A percentile compares a stretch with the other conserved stretches of the same genome.
Conservation (phyloP, 2,329 filamentous ascomycete species). For the Talaromyces atroroseus region DNA sequence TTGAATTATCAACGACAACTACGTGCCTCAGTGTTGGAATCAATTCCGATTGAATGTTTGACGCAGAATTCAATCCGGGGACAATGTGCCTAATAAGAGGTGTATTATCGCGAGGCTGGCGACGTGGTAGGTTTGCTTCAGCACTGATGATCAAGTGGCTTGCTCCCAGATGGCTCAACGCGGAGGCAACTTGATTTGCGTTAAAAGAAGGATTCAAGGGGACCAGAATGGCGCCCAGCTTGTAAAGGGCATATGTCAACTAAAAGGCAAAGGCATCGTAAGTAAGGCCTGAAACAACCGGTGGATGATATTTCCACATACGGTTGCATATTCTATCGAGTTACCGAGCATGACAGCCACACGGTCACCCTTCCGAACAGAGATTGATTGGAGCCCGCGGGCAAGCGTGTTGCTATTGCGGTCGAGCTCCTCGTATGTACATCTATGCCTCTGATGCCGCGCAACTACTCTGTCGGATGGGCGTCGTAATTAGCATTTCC, state of each 20-base stretch:
- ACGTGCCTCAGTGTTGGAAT: constrained; percentile 67
- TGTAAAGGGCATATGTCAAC: constrained; percentile 80
- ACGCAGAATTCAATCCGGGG: constrained; percentile 38
- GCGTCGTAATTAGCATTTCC: background rate
- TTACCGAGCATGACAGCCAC: constrained; percentile 87
- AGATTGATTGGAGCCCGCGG: constrained; percentile 60
- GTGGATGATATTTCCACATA: constrained; percentile 34
- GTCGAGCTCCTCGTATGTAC: constrained; percentile 75
- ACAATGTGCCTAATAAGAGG: constrained; percentile 52
- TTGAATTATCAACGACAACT: constrained; percentile 73
- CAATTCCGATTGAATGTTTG: constrained; percentile 46
- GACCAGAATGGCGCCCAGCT: constrained; percentile 84
- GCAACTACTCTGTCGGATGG: constrained; percentile 47
- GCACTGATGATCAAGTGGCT: constrained; percentile 76
- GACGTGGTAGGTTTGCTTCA: constrained; percentile 74
- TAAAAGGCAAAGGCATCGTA: constrained; percentile 18
- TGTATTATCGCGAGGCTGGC: constrained; percentile 56
- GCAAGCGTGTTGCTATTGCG: constrained; percentile 70
- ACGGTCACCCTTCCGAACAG: constrained; percentile 74
- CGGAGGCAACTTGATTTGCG: constrained; percentile 67
- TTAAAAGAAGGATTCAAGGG: constrained; percentile 91
- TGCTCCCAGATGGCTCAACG: constrained; percentile 68
- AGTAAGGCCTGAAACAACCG: background rate
- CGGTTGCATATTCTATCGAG: constrained; percentile 71
- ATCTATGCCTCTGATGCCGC: constrained; percentile 55